A percentile compares a stretch with the other conserved stretches of the same genome.
phyloP scores from a whole-genome alignment of 352 stramenopile species.

The Phytophthora tubulina region DNA sequence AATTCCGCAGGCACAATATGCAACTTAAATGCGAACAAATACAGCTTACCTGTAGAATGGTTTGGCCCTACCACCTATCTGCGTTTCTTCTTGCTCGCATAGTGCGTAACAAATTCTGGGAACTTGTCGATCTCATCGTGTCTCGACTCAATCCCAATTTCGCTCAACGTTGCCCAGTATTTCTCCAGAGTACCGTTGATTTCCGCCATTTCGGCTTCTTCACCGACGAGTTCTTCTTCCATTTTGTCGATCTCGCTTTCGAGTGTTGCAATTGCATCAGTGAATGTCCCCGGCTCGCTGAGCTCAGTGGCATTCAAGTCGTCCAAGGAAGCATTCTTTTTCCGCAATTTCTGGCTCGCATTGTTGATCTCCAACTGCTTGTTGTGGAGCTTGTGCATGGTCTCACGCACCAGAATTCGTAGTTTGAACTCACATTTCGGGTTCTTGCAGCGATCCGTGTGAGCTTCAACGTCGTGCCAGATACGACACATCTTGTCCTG shows the following conservation, averaged over 20 bases:
- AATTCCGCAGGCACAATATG: neutral
- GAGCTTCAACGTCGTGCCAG: constrained; percentile 79
- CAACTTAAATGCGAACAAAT: neutral
- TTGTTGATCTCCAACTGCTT: constrained; percentile 52
- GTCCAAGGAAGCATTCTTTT: constrained; percentile 35
- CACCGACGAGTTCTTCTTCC: constrained; percentile 60
- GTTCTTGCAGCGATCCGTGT: constrained; percentile 76
- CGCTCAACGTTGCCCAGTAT: constrained; percentile 72
- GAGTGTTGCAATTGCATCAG: constrained; percentile 16
- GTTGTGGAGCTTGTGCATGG: constrained; percentile 79
- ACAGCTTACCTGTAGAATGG: constrained; percentile 22
- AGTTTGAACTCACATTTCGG: constrained; percentile 75
- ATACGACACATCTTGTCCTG: constrained; percentile 77
- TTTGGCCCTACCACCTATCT: constrained; percentile 20
- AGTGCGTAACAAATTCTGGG: constrained; percentile 57
- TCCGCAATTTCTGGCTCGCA: constrained; percentile 35
- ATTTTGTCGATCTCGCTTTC: constrained; percentile 51
- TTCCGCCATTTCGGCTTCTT: constrained; percentile 52
- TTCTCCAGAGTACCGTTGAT: constrained; percentile 30
- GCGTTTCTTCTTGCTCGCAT: constrained; percentile 51
- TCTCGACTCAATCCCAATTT: constrained; percentile 67
- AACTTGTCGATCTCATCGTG: constrained; percentile 70
- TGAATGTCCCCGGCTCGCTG: constrained; percentile 48
- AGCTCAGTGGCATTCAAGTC: constrained; percentile 48
- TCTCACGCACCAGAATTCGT: constrained; percentile 76